Conservation (phyloP, 1,284 basidiomycete species). For the Puccinia coronata region DNA sequence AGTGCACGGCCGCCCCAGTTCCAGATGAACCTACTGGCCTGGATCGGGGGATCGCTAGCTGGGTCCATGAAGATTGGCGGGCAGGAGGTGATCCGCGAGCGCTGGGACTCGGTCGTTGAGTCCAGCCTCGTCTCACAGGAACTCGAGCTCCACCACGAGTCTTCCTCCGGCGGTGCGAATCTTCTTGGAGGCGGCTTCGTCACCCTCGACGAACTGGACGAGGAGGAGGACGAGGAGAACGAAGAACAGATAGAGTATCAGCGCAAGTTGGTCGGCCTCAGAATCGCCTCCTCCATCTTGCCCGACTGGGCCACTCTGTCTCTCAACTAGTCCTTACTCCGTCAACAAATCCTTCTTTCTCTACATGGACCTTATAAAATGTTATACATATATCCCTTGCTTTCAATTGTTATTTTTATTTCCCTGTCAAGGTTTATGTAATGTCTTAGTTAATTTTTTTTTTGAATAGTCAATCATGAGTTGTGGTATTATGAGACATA, state of each 20-base stretch:
- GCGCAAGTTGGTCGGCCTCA: constrained; percentile 25
- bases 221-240: constrained; percentile 24
- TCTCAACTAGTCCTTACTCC: neutral
- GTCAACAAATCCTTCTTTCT: neutral
- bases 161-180: too few species aligned
- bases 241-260: constrained; percentile 39
- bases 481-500: too few species aligned
- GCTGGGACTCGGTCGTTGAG: constrained; percentile 30
- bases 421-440: too few species aligned
- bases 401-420: too few species aligned
- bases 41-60: constrained; percentile 44
- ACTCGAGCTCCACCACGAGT: constrained; percentile 7
- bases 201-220: constrained; percentile 19
- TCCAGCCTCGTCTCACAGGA: constrained; percentile 33
- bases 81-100: constrained; percentile 40
- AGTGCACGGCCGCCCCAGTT: constrained; percentile 32
- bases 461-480: too few species aligned
- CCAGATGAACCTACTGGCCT: constrained; percentile 30
- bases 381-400: too few species aligned
- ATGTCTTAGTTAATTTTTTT: too few species aligned
- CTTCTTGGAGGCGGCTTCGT: too few species aligned
- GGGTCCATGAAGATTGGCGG: constrained; percentile 44
- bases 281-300: constrained; percentile 29
- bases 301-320: constrained; percentile 37
- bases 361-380: too few species aligned